Evolutionary conservation across 208 protist genomes (phyloP).

Genomic region (Leptomonas pyrrhocoris): DNA sequence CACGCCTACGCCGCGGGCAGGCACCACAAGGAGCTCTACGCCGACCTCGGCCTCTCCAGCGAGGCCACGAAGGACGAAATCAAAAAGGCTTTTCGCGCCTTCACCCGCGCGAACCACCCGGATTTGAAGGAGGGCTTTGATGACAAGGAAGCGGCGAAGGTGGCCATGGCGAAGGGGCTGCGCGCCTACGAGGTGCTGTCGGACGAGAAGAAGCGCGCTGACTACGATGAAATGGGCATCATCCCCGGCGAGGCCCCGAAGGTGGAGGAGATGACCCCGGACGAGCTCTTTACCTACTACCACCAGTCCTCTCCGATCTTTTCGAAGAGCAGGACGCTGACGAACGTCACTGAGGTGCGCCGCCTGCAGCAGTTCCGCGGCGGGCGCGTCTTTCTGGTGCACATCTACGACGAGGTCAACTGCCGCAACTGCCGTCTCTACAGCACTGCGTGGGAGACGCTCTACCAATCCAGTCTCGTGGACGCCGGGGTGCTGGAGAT

Average conservation of each 20-base stretch:
- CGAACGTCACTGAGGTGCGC: slow-evolving; percentile 37
- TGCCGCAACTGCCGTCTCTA: slow-evolving; percentile 68
- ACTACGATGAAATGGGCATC: slow-evolving; percentile 77
- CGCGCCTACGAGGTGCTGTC: slow-evolving; percentile 81
- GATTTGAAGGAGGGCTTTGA: slow-evolving; percentile 86
- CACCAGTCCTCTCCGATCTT: slow-evolving; percentile 74
- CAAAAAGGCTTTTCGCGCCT: slow-evolving; percentile 73
- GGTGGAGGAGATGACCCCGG: slow-evolving; percentile 45
- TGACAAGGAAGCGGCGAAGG: slow-evolving; percentile 87
- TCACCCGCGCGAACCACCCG: slow-evolving; percentile 84
- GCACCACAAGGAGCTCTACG: slow-evolving; percentile 65
- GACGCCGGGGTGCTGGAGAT: slow-evolving; percentile 65
- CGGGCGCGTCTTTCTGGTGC: slow-evolving; percentile 65
- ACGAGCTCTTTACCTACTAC: slow-evolving; percentile 79
- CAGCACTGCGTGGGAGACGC: slow-evolving; percentile 67
- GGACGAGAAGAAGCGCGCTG: slow-evolving; percentile 62
- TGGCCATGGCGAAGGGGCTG: slow-evolving; percentile 78
- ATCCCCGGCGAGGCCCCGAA: slow-evolving; percentile 66
- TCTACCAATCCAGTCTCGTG: slow-evolving; percentile 65
- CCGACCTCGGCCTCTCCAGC: slow-evolving; percentile 56
- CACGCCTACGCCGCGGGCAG: slow-evolving; percentile 12
- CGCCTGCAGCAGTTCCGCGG: slow-evolving; percentile 74
- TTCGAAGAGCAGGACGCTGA: slow-evolving; percentile 71
- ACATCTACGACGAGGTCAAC: slow-evolving; percentile 72
- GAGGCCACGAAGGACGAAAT: slow-evolving; percentile 70